Percentiles rank a stretch among this genome's conserved stretches.
Conservation (phyloP, 768 basidiomycete species). For the Pulveroboletus ravenelii region DNA sequence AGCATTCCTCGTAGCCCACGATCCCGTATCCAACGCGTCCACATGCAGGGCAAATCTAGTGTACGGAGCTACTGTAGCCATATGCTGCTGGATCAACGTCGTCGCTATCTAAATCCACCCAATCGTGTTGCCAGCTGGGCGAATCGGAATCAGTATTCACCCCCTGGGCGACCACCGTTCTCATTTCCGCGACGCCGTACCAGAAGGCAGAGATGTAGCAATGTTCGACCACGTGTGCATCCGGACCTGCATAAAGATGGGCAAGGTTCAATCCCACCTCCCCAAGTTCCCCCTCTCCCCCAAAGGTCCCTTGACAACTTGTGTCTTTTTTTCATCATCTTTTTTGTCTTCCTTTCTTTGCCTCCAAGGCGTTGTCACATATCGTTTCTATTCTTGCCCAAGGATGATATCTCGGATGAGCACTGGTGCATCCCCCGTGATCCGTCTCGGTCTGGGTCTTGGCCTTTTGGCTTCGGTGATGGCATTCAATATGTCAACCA, state of each 20-base stretch:
- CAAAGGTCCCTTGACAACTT: background rate
- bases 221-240: conserved; percentile 12
- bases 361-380: background rate
- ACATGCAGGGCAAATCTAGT: background rate
- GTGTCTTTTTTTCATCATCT: background rate
- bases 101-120: background rate
- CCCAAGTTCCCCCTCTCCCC: background rate
- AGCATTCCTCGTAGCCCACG: background rate
- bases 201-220: conserved; percentile 9
- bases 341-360: background rate
- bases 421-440: background rate
- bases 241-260: conserved; percentile 12
- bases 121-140: conserved; percentile 5
- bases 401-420: conserved; percentile 10
- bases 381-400: background rate
- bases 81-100: background rate
- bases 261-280: background rate
- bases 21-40: background rate
- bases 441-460: conserved; percentile 14
- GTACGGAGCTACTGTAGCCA: background rate
- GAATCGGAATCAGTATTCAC: conserved; percentile 13
- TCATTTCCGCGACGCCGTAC: conserved; percentile 2
- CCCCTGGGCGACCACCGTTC: background rate
- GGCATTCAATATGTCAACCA: conserved; percentile 25
- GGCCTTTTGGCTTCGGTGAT: conserved; percentile 9